These are phyloP conservation scores for Aspergillus sp. DNA, from an alignment of 2,329 filamentous ascomycete species.

Conservation along the genomic window DNA sequence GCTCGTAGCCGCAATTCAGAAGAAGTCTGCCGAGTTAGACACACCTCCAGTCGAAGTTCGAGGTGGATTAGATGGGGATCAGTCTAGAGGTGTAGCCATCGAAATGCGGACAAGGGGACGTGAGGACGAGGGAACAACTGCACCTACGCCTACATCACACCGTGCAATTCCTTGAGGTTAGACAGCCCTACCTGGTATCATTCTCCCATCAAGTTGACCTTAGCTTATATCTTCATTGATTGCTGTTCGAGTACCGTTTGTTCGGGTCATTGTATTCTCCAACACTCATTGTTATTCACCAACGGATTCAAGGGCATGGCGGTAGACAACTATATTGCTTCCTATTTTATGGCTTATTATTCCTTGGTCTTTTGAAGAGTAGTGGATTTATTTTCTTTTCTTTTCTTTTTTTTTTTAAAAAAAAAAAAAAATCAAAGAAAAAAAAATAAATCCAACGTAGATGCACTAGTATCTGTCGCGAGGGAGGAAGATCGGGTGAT, in stretches of 20 bases:
- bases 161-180: neutral
- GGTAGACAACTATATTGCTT: neutral
- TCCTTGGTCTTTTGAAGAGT: neutral
- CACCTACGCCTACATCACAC: neutral
- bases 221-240: neutral
- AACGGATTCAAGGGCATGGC: neutral
- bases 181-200: neutral
- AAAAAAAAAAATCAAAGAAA: too few relatives aligned
- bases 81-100: neutral
- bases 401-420: too few relatives aligned
- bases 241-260: neutral
- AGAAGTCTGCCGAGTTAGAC: neutral
- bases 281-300: neutral
- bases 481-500: neutral
- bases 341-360: neutral
- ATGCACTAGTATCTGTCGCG: neutral
- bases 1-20: conserved; percentile 29
- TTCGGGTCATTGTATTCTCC: neutral
- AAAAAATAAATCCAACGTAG: neutral
- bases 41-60: neutral
- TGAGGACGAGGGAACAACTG: conserved; percentile 1
- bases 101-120: conserved; percentile 1
- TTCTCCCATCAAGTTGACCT: neutral
- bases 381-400: too few relatives aligned
- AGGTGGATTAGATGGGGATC: neutral